Evolutionary conservation across 257 asterid genomes (phyloP).

Genomic region (Petunia secreta): DNA sequence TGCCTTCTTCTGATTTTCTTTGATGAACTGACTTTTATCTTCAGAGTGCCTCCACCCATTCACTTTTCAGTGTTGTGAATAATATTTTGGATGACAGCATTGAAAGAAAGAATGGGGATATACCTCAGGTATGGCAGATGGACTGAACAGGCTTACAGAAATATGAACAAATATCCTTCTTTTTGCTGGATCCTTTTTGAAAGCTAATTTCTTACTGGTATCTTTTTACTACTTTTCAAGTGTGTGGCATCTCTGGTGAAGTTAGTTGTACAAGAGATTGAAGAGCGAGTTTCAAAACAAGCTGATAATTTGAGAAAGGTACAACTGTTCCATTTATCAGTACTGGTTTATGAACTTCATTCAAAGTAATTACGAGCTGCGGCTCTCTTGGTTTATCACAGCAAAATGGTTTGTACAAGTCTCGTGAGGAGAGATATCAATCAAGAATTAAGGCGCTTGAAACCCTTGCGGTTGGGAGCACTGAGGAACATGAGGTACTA

Average conservation of each 20-base stretch:
- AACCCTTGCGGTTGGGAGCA: conserved; percentile 76
- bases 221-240: conserved; percentile 48
- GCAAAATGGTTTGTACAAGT: conserved; percentile 78
- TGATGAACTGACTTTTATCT: conserved; percentile 34
- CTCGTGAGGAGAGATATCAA: conserved; percentile 79
- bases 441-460: conserved; percentile 73
- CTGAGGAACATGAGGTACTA: conserved; percentile 84
- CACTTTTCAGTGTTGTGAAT: conserved; percentile 67
- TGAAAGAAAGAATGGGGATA: conserved; percentile 73
- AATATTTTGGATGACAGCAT: conserved; percentile 73
- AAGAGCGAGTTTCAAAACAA: conserved; percentile 72
- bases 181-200: conserved; percentile 26
- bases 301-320: conserved; percentile 77
- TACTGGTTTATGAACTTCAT: conserved; percentile 22
- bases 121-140: conserved; percentile 72
- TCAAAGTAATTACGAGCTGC: conserved; percentile 1
- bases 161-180: not conserved
- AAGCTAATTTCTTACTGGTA: conserved; percentile 33
- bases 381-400: conserved; percentile 40
- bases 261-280: conserved; percentile 82
- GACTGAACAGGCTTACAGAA: conserved; percentile 30
- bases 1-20: conserved; percentile 23
- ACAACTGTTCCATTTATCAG: conserved; percentile 26
- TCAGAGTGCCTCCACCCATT: conserved; percentile 75
- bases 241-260: conserved; percentile 80